These are phyloP conservation scores for Trichoderma lentiforme DNA, from an alignment of 2,329 filamentous ascomycete genomes.

Conservation along the genomic window DNA sequence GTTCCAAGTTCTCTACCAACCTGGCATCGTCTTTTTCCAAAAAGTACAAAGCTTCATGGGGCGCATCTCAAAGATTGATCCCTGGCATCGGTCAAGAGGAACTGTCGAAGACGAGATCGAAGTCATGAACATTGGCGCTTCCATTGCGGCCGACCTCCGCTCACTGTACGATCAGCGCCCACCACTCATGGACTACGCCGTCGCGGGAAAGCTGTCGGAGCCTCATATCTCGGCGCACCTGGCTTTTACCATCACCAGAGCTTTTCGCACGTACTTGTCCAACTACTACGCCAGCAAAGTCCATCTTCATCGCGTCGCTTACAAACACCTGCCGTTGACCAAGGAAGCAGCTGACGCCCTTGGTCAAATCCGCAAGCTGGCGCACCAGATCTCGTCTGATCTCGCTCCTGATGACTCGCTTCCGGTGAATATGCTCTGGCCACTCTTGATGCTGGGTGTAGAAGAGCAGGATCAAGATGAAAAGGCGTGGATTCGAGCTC, in stretches of 20 bases:
- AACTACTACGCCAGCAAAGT: constrained; percentile 56
- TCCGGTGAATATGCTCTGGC: constrained; percentile 57
- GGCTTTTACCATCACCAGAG: constrained; percentile 48
- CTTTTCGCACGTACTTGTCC: constrained; percentile 53
- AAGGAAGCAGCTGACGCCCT: constrained; percentile 47
- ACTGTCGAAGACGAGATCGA: constrained; percentile 58
- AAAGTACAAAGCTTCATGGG: constrained; percentile 57
- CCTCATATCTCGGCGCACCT: constrained; percentile 48
- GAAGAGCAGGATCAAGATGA: constrained; percentile 51
- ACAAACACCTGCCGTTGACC: constrained; percentile 51
- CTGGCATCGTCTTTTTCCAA: constrained; percentile 55
- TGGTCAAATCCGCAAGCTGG: constrained; percentile 46
- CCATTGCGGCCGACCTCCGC: constrained; percentile 50
- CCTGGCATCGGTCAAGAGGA: constrained; percentile 53
- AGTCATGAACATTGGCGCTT: constrained; percentile 52
- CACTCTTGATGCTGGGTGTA: constrained; percentile 52
- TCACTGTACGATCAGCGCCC: constrained; percentile 49
- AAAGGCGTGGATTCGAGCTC: constrained; percentile 48
- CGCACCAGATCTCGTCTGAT: constrained; percentile 41
- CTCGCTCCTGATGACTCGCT: constrained; percentile 43
- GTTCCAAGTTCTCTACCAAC: constrained; percentile 54
- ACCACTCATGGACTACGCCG: constrained; percentile 53
- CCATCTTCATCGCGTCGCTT: constrained; percentile 55
- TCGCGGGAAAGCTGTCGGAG: constrained; percentile 48
- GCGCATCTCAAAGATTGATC: constrained; percentile 54